Base-by-base conservation (phyloP, 2,329 filamentous ascomycete genomes). In the Scleromitrula shiraiana region DNA sequence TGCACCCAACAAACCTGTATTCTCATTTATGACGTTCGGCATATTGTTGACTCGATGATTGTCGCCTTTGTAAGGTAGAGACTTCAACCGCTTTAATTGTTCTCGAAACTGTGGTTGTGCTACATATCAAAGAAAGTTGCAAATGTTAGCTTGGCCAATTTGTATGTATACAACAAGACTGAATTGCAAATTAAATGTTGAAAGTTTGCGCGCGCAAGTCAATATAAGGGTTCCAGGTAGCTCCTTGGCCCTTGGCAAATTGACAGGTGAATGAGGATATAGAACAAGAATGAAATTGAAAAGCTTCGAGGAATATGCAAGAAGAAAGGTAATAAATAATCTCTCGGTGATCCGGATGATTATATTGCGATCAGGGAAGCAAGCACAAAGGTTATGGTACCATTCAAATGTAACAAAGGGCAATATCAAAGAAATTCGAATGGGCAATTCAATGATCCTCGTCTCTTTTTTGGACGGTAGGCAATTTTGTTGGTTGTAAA, bases 1-100 rank as follows among this genome's bases (percentile, higher is more conserved):
- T 29, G 30, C 41, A 15, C 44, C 44, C 46, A 60, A 52, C 44
- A 60, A 40, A 17, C 48, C 42, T 6, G 57, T 53, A 41, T 42
- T 43, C 48, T 59, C 59, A 45, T 55, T 47, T 12, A 39, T 41
- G 40, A 24, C 4, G 20, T 27, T 37, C 17, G 40, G 24, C 41
- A 29, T 41, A 33, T 36, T 41, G 15, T 17, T n/a, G 8, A 19
- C 22, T 39, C 32, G 10, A 27, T 9, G 8, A 6, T 27, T n/a
- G 23, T 50, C n/a, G 5, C 1, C 38, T 39, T 10, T n/a, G 24
- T 12, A 14, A 9, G 12, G 10, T 14, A 41, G 33, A 17, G 51
- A 52, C 22, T 23, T 47, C 9, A 35, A 26, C 20, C 51, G 53
- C 9, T 50, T 46, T 22, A 58, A 30, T 23, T 51, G 38, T 40